Percentiles rank a stretch among this genome's conserved stretches.
Conservation (phyloP, 1,284 basidiomycete genomes). For the Leccinum ambiguum region DNA sequence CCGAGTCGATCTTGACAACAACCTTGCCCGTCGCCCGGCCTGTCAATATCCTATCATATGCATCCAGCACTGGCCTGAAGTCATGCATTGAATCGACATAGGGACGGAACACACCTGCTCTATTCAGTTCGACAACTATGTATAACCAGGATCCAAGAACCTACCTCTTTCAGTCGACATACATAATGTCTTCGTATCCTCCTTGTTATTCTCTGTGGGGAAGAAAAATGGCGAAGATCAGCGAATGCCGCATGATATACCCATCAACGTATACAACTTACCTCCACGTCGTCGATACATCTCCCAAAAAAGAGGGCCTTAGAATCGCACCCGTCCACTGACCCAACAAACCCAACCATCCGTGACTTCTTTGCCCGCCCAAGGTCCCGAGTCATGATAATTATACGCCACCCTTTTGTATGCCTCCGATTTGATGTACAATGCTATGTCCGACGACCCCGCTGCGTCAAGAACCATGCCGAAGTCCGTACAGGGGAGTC, state of each 20-base stretch:
- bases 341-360: constrained; percentile 12
- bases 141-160: constrained; percentile 6
- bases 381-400: constrained; percentile 39
- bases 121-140: background rate
- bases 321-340: constrained; percentile 28
- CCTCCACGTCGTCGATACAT: constrained; percentile 44
- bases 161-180: constrained; percentile 23
- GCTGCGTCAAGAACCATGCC: constrained; percentile 45
- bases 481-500: constrained; percentile 34
- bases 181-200: constrained; percentile 17
- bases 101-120: constrained; percentile 51
- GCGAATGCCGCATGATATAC: background rate
- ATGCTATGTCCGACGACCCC: constrained; percentile 28
- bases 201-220: constrained; percentile 13
- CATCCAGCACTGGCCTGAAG: constrained; percentile 59
- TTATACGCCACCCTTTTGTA: constrained; percentile 47
- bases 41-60: constrained; percentile 60
- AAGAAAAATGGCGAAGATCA: background rate
- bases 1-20: constrained; percentile 38
- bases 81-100: constrained; percentile 58
- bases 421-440: constrained; percentile 37
- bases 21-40: constrained; percentile 64
- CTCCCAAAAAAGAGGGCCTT: constrained; percentile 47
- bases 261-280: constrained; percentile 25
- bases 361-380: constrained; percentile 26